Base-by-base conservation (phyloP, 768 basidiomycete genomes). In the Harrya chromipes region DNA sequence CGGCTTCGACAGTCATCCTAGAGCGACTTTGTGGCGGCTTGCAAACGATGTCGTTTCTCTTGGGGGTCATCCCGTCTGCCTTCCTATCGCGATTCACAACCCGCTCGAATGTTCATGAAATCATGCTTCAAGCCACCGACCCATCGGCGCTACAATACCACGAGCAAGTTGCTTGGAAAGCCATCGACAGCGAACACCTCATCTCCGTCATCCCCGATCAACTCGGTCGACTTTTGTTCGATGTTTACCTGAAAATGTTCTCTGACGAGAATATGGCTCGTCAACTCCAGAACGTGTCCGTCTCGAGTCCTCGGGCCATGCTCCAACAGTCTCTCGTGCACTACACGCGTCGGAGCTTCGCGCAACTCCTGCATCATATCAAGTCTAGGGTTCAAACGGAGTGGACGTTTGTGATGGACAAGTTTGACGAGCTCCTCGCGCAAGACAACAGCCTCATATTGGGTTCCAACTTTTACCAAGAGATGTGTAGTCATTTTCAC, bases 341-440 rank as follows among this genome's bases (percentile, higher is more conserved):
- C 51, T 82, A 84, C 54, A 71, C 63, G 10, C 73, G 83, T 12
- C 66, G 67, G 33, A 75, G 72, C 27, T 81, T 83, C 44, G 79
- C 67, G 1, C 53, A 69, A 3, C 62, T 85, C 36, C 61, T 84
- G 14, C 56, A 58, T 14, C 55, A 73, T 12, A 65, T 80, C 29
- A 74, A 72, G 50, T 62, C 61, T 19, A 63, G 68, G 34, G 60
- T 74, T 7, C 49, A 52, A 20, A 56, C 65, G 2, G 63, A 75
- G 38, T 85, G 84, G 84, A 43, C 23, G 0, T 49, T 62, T 20
- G 63, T 70, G 10, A 72, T 85, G 69, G 53, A 57, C 9, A 42
- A 50, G 43, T 33, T 71, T 73, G 49, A 50, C 69, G 13, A 50
- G 1, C 8, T 43, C 12, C 46, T 64, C 4, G 0, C 14, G 29